Base-by-base conservation (phyloP, 768 basidiomycete species). In the Scleroderma citrinum region DNA sequence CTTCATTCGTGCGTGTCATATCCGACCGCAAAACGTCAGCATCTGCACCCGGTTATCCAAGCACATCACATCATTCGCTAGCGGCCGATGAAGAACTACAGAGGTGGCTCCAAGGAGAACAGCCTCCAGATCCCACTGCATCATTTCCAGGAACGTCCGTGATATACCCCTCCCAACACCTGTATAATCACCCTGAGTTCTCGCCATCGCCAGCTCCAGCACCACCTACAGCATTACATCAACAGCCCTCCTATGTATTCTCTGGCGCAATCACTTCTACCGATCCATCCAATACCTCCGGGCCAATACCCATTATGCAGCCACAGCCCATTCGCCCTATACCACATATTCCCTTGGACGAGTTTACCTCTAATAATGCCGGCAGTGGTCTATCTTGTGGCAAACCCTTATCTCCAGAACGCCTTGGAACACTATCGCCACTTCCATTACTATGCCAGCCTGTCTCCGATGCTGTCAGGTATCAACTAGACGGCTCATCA, bases 261-360 rank as follows among this genome's bases (percentile, higher is more conserved):
- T 56, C 62, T 7, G 57, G 63, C 54, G 65, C 65, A 48, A 55
- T 66, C 29, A 37, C 48, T 19, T 48, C 59, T 31, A 48, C 35
- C 12, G 54, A 52, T 39, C 46, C 54, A 41, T 46, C 44, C 12
- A 44, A 52, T 31, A 40, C 54, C 43, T 51, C 58, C 47, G 55
- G 57, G 48, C 46, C 49, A 46, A 38, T 66, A 14, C 67, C 65
- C n/a, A 66, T 66, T 19, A 19, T 61, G 2, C 65, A 66, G 46
- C 65, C 65, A 0, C 65, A 66, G 50, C 65, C 65, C 44, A 67
- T 66, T 36, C 65, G 65, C 0, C 67, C 67, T 1, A 66, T 66
- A 50, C 65, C 65, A 8, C 67, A 59, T 8, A 66, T 66, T 42
- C 67, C 67, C 13, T 44, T 66, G 21, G 57, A 55, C 2, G 65